phyloP scores from a whole-genome alignment of 441 rosid genomes.

The Gossypium schwendimanii region DNA sequence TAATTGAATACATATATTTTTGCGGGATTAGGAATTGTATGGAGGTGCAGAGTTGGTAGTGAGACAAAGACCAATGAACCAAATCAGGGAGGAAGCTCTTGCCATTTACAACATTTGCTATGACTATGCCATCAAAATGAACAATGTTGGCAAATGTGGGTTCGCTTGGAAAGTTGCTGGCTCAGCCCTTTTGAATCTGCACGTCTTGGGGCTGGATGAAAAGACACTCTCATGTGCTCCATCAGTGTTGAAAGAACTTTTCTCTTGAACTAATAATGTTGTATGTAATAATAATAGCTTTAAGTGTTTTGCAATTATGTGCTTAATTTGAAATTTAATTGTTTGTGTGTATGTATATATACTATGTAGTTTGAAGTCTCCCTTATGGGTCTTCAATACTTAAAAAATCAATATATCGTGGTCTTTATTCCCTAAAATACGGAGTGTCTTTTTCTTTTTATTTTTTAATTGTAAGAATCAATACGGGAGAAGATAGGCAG shows the following conservation, averaged over 20 bases:
- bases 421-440: too few species aligned
- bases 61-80: constrained; percentile 30
- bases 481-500: too few species aligned
- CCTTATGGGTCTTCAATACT: too few species aligned
- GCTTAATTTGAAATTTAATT: too few species aligned
- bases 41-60: constrained; percentile 41
- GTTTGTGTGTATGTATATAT: too few species aligned
- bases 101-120: constrained; percentile 52
- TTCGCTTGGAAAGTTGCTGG: constrained; percentile 80
- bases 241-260: constrained; percentile 36
- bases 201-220: constrained; percentile 18
- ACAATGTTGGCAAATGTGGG: constrained; percentile 17
- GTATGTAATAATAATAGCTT: background rate
- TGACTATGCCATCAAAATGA: constrained; percentile 21
- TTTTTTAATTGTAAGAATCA: too few species aligned
- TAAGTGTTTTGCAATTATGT: too few species aligned
- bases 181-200: constrained; percentile 38
- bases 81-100: constrained; percentile 38
- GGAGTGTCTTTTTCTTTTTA: too few species aligned
- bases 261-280: constrained; percentile 5
- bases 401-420: too few species aligned
- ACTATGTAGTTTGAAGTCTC: too few species aligned
- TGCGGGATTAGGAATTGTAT: constrained; percentile 36
- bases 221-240: constrained; percentile 15
- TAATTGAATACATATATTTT: background rate